Base-by-base conservation (phyloP, 2,329 filamentous ascomycete genomes). In the Fusarium napiforme region DNA sequence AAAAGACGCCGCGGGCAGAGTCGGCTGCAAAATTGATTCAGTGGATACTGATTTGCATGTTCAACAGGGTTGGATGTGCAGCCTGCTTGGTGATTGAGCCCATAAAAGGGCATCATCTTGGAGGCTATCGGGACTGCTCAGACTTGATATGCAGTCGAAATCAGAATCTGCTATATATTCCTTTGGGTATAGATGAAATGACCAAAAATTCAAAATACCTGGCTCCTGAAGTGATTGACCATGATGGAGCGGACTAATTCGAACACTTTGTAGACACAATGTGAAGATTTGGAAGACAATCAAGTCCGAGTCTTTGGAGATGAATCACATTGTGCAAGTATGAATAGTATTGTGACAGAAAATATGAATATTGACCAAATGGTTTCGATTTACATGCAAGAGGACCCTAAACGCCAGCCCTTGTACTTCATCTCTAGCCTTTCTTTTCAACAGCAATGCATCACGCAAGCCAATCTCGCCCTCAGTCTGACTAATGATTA, bases 101-200 rank as follows among this genome's bases (percentile, higher is more conserved):
- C 61, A 42, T 37, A 63, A 56, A 61, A 62, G 58, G 60, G 65
- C 39, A 62, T 69, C 42, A 49, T 56, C 63, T 57, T 70, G 52
- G 62, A 34, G 71, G 72, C 40, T 53, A 52, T 67, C 58, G 58
- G 52, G 61, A 50, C 68, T 69, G 67, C 63, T 49, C 69, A 64
- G 55, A 59, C 57, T 69, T 60, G 60, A 71, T 43, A 60, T 69
- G 64, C 66, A 72, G 74, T 72, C 69, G 52, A 69, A 73, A 75
- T 75, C 76, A 76, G 75, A 79, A 81, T 80, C 75, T 81, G 75
- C 74, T 80, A 78, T 75, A 79, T 78, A 77, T 80, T 79, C 76
- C 71, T 78, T 81, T 76, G 71, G 74, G 75, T 81, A 80, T 80
- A 82, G 79, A 82, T 78, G 80, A 81, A 76, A 81, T 78, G 77